Percentiles rank a stretch among this genome's conserved stretches.
Conservation (phyloP, 2,329 filamentous ascomycete genomes). For the Aspergillus aculeatinus region DNA sequence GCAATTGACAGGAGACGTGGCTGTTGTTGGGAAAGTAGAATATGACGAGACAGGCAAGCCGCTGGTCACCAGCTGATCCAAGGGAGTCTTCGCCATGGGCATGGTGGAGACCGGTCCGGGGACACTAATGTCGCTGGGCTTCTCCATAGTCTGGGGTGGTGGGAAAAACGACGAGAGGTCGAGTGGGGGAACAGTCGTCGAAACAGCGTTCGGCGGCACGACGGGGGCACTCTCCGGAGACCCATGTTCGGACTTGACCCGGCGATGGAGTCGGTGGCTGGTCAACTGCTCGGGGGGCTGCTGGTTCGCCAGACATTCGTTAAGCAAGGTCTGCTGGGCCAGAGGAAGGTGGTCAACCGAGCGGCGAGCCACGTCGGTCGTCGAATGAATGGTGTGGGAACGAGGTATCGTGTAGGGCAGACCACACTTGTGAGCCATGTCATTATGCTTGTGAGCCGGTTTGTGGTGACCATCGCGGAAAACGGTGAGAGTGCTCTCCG, state of each 20-base stretch:
- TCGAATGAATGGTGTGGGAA: constrained; percentile 51
- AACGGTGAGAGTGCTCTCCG: constrained; percentile 59
- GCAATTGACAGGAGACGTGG: constrained; percentile 33
- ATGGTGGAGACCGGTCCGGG: constrained; percentile 25
- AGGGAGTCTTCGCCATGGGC: constrained; percentile 29
- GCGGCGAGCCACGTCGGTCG: constrained; percentile 48
- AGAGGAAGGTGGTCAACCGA: constrained; percentile 55
- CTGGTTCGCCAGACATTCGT: constrained; percentile 27
- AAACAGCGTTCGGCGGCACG: constrained; percentile 26
- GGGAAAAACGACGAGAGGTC: constrained; percentile 35
- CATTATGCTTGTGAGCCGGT: constrained; percentile 64
- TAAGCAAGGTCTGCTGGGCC: constrained; percentile 31
- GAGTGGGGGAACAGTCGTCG: constrained; percentile 26
- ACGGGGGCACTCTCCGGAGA: constrained; percentile 44
- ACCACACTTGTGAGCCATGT: constrained; percentile 62
- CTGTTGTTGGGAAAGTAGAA: constrained; percentile 36
- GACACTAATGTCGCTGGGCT: constrained; percentile 18
- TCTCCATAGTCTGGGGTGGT: constrained; percentile 26
- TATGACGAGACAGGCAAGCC: constrained; percentile 41
- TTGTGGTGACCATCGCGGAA: constrained; percentile 66
- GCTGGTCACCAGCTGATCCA: constrained; percentile 36
- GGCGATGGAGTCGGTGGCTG: constrained; percentile 34
- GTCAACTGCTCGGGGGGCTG: constrained; percentile 32
- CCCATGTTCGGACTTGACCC: constrained; percentile 47
- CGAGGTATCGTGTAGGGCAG: constrained; percentile 63